phyloP scores from a whole-genome alignment of 441 rosid species.

The Melastoma candidum region DNA sequence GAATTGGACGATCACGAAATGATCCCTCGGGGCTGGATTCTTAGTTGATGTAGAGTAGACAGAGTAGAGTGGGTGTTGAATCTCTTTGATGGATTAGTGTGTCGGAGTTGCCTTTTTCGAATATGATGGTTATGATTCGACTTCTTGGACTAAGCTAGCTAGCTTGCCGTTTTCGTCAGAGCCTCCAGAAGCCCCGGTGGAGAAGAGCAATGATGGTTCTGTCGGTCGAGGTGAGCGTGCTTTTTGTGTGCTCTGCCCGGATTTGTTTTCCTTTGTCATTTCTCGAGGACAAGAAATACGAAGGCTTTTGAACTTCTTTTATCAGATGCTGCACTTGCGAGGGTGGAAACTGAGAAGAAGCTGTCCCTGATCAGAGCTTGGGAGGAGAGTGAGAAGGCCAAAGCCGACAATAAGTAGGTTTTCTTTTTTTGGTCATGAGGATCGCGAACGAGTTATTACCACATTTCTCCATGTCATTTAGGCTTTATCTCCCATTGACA shows the following conservation, averaged over 20 bases:
- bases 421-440: not conserved
- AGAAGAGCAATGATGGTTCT: conserved; percentile 37
- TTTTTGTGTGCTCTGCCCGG: not conserved
- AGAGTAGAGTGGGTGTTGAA: too few species aligned
- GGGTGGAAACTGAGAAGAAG: conserved; percentile 76
- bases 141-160: not conserved
- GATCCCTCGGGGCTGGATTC: too few species aligned
- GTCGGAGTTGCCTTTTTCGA: not conserved
- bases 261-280: not conserved
- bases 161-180: conserved; percentile 21
- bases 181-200: conserved; percentile 24
- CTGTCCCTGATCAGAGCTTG: conserved; percentile 75
- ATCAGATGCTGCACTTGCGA: conserved; percentile 71
- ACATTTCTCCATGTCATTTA: not conserved
- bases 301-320: not conserved
- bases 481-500: conserved; percentile 15
- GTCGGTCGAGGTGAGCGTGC: conserved; percentile 36
- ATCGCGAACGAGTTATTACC: not conserved
- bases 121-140: not conserved
- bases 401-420: conserved; percentile 85
- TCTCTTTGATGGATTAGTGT: not conserved
- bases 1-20: too few species aligned
- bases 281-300: not conserved
- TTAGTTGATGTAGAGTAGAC: too few species aligned
- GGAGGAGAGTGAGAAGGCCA: conserved; percentile 91